Evolutionary conservation across 345 rosid genomes (phyloP), one percentile per base, ranked within the genome.

Genomic region (Arabidopsis arenosa): DNA sequence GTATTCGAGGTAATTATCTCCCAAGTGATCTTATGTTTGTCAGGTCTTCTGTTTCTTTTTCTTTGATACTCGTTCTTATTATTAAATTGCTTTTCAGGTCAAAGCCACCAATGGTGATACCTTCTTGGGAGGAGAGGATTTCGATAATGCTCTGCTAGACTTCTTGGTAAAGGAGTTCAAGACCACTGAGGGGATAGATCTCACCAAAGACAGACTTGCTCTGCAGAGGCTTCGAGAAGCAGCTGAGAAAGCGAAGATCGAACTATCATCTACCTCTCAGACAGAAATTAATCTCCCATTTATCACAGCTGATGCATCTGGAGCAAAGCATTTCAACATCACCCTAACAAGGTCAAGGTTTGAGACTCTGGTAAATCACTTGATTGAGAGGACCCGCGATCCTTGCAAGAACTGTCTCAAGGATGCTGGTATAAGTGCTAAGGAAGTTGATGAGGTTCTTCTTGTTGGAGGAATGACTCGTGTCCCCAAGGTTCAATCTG

Each of bases 21-120:
- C 5, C 10, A 12, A 4, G 13, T 53, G 23, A 9, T 68, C 54
- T 18, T 47, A 6, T 47, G 61, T 37, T 68, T 62, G 3, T 52
- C 15, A 4, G 18, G 39, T 51, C 14, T 65, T 65, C 4, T 57
- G 58, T 48, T 63, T 0, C 30, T 51, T 32, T 49, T 30, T 36
- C 33, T 36, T 23, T 37, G 30, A 49, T 12, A 14, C 12, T 26
- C 7, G 44, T 39, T 49, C 48, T 49, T 40, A 10, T 58, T 64
- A 44, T 12, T 0, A 2, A 14, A 17, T 15, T 60, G 4, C 36
- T 55, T 11, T 72, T 14, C 72, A 93, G 98, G 97, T 93, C 59
- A 93, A 93, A 93, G 96, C 97, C 52, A 93, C 98, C 60, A 93
- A 93, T 80, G 98, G 98, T 11, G 98, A 92, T 80, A 93, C 98